Percentiles rank a stretch among this genome's conserved stretches.
phyloP scores from a whole-genome alignment of 305 asterid species.

The Withania somnifera region DNA sequence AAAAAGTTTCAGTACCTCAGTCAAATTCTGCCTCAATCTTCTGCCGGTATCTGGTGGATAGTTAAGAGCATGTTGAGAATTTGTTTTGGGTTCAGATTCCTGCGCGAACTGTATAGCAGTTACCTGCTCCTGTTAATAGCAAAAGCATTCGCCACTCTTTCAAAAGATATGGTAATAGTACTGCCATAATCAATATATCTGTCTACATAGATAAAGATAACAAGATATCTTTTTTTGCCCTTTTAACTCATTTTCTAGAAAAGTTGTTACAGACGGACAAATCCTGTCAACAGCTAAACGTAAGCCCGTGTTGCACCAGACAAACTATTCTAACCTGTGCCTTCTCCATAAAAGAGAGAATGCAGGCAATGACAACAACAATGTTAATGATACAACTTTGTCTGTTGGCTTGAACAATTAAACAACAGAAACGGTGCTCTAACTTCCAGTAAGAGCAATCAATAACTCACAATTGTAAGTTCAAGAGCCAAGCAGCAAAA shows the following conservation, averaged over 20 bases:
- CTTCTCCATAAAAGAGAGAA: background rate
- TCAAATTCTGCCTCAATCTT: conserved; percentile 25
- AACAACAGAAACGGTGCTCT: background rate
- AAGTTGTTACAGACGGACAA: background rate
- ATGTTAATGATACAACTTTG: background rate
- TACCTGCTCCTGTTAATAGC: conserved; percentile 26
- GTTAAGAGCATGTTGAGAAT: conserved; percentile 8
- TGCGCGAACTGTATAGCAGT: conserved; percentile 2
- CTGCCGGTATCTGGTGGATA: conserved; percentile 11
- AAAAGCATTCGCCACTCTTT: conserved; percentile 8
- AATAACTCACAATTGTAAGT: background rate
- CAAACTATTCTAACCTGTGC: background rate
- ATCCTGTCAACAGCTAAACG: background rate
- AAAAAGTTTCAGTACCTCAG: conserved; percentile 28
- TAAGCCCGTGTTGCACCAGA: background rate
- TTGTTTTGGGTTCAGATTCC: conserved; percentile 7
- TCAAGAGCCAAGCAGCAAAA: background rate
- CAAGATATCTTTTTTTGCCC: background rate
- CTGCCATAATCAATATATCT: background rate
- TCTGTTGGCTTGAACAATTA: background rate
- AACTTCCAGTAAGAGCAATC: background rate
- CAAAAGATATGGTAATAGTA: background rate
- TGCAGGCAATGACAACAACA: background rate
- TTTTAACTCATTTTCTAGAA: background rate
- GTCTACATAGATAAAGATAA: background rate